phyloP scores from a whole-genome alignment of 495 filamentous ascomycete species.

The Penicillium manginii region DNA sequence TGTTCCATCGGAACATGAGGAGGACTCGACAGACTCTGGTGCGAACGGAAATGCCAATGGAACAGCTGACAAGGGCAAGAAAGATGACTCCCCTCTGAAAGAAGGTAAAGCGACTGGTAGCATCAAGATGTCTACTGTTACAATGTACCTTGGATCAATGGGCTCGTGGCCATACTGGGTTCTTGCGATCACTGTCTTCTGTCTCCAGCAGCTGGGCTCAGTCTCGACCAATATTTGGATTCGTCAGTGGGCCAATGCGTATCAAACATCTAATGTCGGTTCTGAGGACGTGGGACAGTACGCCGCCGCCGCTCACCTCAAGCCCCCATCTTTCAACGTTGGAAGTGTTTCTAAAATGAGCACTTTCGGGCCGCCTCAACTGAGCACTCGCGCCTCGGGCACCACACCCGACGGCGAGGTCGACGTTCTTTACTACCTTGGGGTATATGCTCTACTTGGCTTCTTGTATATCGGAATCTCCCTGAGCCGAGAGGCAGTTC shows the following conservation, averaged over 20 bases:
- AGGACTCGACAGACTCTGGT: constrained; percentile 36
- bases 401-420: constrained; percentile 54
- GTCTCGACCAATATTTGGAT: constrained; percentile 95
- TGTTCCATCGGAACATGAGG: constrained; percentile 63
- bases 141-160: constrained; percentile 86
- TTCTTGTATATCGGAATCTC: constrained; percentile 73
- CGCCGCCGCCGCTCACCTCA: constrained; percentile 43
- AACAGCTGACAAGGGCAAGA: constrained; percentile 29
- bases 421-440: constrained; percentile 81
- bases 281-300: constrained; percentile 38
- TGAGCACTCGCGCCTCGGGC: constrained; percentile 26
- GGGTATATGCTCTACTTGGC: constrained; percentile 80
- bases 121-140: constrained; percentile 82
- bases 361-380: constrained; percentile 32
- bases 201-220: constrained; percentile 76
- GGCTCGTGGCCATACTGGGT: constrained; percentile 95
- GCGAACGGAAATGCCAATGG: constrained; percentile 41
- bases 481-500: constrained; percentile 75
- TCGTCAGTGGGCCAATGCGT: constrained; percentile 80
- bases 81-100: constrained; percentile 54
- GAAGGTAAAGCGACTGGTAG: constrained; percentile 83
- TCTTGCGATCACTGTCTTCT: constrained; percentile 71
- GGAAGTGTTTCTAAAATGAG: constrained; percentile 43
- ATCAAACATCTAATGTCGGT: constrained; percentile 39
- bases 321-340: constrained; percentile 46